A percentile compares a stretch with the other conserved stretches of the same genome.
Conservation (phyloP, 1,284 basidiomycete species). For the Papiliotrema fonsecae region DNA sequence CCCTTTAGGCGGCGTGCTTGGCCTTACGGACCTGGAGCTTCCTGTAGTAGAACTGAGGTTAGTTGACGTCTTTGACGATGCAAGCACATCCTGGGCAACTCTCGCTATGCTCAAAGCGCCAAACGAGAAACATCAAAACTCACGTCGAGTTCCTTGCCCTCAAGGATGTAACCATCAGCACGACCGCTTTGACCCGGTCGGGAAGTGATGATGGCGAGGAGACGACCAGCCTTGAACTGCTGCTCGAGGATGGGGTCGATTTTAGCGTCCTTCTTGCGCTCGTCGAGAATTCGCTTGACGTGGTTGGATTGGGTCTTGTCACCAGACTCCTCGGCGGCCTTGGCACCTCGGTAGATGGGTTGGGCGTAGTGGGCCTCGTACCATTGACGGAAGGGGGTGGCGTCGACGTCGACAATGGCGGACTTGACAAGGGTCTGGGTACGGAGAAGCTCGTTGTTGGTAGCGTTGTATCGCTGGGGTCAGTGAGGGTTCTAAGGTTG, state of each 20-base stretch:
- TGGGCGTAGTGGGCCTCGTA: conserved; percentile 94
- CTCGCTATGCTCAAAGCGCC: no score
- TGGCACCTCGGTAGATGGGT: conserved; percentile 74
- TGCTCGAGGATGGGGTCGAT: conserved; percentile 77
- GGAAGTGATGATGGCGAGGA: conserved; percentile 80
- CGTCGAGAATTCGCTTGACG: conserved; percentile 74
- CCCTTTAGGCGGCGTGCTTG: conserved; percentile 62
- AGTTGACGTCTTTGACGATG: conserved; percentile 35
- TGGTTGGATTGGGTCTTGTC: conserved; percentile 84
- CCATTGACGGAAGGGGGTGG: conserved; percentile 96
- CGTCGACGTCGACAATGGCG: conserved; percentile 91
- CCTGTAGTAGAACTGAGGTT: conserved; percentile 73
- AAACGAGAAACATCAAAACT: conserved; percentile 22
- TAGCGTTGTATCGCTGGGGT: conserved; percentile 84
- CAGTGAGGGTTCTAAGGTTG: conserved; percentile 6
- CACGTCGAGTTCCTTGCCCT: conserved; percentile 95
- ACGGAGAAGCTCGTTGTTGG: conserved; percentile 97
- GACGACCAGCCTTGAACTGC: conserved; percentile 47
- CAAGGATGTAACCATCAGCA: conserved; percentile 89
- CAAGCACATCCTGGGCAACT: conserved; percentile 7
- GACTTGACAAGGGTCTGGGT: conserved; percentile 96
- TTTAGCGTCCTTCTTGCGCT: conserved; percentile 89
- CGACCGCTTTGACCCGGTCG: conserved; percentile 92
- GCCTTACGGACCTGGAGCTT: conserved; percentile 88
- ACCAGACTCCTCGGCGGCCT: conserved; percentile 53